Conservation (phyloP, 225 moss, liverwort and hornwort genomes). For the Takakia lepidozioides region DNA sequence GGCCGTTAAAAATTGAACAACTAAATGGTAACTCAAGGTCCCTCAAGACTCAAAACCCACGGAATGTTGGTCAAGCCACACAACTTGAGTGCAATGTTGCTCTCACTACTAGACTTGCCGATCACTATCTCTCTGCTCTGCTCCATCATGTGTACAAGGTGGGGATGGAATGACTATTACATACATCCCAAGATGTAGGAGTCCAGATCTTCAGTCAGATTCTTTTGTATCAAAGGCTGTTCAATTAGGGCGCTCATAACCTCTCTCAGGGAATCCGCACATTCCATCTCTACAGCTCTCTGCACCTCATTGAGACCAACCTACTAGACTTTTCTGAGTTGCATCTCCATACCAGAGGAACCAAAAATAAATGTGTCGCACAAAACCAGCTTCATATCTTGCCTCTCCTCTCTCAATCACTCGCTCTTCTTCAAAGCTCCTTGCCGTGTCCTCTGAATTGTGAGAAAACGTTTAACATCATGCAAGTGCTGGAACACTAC, state of each 20-base stretch:
- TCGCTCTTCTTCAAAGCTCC: too few species aligned
- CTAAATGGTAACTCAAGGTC: constrained; percentile 56
- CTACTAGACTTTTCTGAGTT: too few species aligned
- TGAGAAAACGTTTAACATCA: too few species aligned
- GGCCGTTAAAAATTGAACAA: constrained; percentile 81
- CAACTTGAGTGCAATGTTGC: constrained; percentile 17
- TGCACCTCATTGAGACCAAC: constrained; percentile 4
- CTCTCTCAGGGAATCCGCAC: constrained; percentile 11
- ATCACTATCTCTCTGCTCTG: constrained; percentile 34
- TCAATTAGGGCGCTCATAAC: constrained; percentile 12
- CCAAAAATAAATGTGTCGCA: too few species aligned
- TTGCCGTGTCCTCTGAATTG: too few species aligned
- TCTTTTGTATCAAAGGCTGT: constrained; percentile 31
- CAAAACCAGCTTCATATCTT: too few species aligned
- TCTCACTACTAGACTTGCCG: constrained; percentile 23
- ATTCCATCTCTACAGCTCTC: constrained; percentile 14
- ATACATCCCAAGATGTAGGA: constrained; percentile 52
- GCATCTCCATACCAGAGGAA: too few species aligned
- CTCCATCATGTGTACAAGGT: constrained; percentile 73
- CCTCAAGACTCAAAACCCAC: constrained; percentile 56
- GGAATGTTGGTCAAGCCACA: constrained; percentile 37
- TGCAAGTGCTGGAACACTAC: constrained; percentile 66
- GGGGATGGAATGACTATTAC: constrained; percentile 12
- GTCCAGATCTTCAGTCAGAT: constrained; percentile 41
- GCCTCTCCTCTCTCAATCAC: too few species aligned